Percentiles rank a stretch among this genome's conserved stretches.
Evolutionary conservation across 1,139 yeast species (phyloP).

Genomic region (Entelexis paramagnoliae): DNA sequence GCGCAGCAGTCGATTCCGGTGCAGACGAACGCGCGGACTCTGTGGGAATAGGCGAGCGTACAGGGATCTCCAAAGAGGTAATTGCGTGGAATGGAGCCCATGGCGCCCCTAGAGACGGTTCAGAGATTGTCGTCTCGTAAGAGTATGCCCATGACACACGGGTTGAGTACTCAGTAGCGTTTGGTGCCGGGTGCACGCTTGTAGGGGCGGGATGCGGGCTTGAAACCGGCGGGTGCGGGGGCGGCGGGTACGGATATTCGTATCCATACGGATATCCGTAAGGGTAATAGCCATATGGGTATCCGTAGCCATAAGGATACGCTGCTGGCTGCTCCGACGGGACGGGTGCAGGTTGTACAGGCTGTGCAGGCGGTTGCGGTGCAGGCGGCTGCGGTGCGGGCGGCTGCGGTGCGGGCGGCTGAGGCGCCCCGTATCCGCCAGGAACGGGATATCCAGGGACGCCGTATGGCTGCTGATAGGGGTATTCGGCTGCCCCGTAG

Average conservation of each 20-base stretch:
- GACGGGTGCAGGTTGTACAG: background rate
- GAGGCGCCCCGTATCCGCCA: background rate
- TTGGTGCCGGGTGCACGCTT: background rate
- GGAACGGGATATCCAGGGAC: background rate
- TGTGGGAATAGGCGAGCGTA: background rate
- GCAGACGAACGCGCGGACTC: background rate
- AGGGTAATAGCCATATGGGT: background rate
- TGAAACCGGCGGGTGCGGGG: background rate
- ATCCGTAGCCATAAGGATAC: background rate
- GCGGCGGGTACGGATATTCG: background rate
- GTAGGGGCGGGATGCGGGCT: background rate
- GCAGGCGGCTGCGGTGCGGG: background rate
- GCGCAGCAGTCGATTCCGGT: background rate
- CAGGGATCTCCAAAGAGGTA: background rate
- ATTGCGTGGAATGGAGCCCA: background rate
- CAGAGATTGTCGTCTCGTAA: background rate
- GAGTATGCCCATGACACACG: background rate
- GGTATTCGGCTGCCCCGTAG: background rate
- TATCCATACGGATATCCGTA: background rate
- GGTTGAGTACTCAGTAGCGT: background rate
- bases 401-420: background rate
- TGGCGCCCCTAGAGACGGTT: background rate
- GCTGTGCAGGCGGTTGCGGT: background rate
- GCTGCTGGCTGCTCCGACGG: background rate
- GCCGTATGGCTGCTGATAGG: background rate